Evolutionary conservation across 805 yeast species (phyloP), one percentile per base, ranked within the genome.

Genomic region (Candida nonsorbophila): DNA sequence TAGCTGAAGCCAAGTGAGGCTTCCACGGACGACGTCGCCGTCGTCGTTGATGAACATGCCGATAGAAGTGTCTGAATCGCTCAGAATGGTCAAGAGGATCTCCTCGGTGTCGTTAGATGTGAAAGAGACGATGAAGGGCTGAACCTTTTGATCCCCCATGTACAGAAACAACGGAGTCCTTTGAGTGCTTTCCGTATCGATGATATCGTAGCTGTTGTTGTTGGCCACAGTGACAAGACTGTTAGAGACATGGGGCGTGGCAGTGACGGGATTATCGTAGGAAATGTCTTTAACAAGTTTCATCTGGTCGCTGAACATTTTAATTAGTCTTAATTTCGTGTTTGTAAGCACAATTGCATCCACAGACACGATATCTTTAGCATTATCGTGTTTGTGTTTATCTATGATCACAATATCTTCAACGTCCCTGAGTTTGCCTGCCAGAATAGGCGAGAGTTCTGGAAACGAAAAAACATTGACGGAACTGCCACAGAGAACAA

Each of bases 21-120:
- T 65, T 3, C 69, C 69, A 33, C 69, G 39, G 1, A 66, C 60
- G 3, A 56, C 67, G 30, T 63, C 67, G 1, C 69, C 70, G 10
- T 37, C 25, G 0, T 55, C 41, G 31, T 62, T 53, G 15, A 60
- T 50, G 33, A 65, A 60, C 69, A 63, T 62, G 6, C 63, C 63
- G 38, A 63, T 53, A 1, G 68, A 52, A 1, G 58, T 51, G 5
- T 37, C 21, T 5, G 44, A 40, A 22, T 57, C 68, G 1, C 67
- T 47, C 29, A 49, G 43, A 12, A 62, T 52, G 2, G 63, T 47
- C 19, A 63, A 49, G 27, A 64, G 30, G 24, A 56, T 53, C 29
- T 60, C 65, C 20, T 38, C 39, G 8, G 34, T 37, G 28, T 49
- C 55, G 11, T 32, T 24, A 2, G 45, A 41, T 9, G 22, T 20